Evolutionary conservation across 306 rosid genomes (phyloP), one percentile per base, ranked within the genome.

Genomic region (Prunus mume): DNA sequence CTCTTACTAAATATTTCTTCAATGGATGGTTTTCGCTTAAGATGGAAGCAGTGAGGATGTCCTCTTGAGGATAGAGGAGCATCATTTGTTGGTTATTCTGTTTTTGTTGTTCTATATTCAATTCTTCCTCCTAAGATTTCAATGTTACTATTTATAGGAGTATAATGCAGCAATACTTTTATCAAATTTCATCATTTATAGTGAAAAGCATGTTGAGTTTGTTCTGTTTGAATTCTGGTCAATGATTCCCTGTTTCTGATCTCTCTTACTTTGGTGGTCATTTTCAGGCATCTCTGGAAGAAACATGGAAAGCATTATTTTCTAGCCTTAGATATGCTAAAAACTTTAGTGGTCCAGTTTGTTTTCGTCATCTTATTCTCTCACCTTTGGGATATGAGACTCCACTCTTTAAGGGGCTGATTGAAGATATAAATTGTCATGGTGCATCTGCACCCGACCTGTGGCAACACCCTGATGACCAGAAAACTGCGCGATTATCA

Each of bases 341-440:
- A 82, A 92, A 92, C 86, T 90, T 89, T 80, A 92, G 76, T 27
- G 86, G 88, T 34, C 71, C 98, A 10, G 93, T 95, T 79, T 95
- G 98, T 80, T 95, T 95, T 81, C 96, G 88, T 22, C 98, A 92
- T 64, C 96, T 88, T 30, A 76, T 95, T 82, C 84, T 92, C 85
- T 84, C 96, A 55, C 97, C 98, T 69, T 71, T 95, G 80, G 98
- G 98, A 68, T 95, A 95, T 45, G 98, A 95, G 73, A 92, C 93
- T 28, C 89, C 96, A 1, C 63, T 92, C n/a, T 95, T 89, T 83
- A 92, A 87, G 81, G 98, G 98, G 28, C 85, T 95, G 62, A 65
- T 82, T 4, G 90, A 92, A 71, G 87, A 82, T 22, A 86, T 95
- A 82, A 45, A 41, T 28, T 95, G 98, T 73, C 69, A 69, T 15